These are phyloP conservation scores for Talaromyces nanjingensis DNA, from an alignment of 495 filamentous ascomycete species.

Conservation along the genomic window DNA sequence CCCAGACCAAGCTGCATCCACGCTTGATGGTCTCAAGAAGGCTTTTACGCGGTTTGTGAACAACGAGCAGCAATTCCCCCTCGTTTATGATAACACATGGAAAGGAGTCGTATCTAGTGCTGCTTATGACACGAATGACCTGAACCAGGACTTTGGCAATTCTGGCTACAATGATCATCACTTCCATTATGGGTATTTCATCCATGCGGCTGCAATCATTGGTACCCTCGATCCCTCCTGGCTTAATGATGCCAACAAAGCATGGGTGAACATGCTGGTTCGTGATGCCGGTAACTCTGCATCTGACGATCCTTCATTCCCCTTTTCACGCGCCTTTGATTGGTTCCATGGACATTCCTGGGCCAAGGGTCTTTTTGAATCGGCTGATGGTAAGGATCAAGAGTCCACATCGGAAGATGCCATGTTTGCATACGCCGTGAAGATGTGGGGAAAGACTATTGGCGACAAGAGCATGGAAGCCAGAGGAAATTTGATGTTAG, in stretches of 20 bases:
- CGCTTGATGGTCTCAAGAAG: conserved; percentile 61
- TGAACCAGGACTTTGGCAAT: conserved; percentile 73
- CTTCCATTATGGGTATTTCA: conserved; percentile 87
- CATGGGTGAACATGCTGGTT: conserved; percentile 74
- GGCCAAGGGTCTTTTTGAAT: conserved; percentile 91
- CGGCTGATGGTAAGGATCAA: conserved; percentile 86
- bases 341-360: conserved; percentile 95
- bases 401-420: conserved; percentile 90
- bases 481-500: conserved; percentile 77
- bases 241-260: conserved; percentile 60
- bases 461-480: conserved; percentile 78
- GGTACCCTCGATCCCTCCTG: conserved; percentile 72
- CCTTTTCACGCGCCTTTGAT: conserved; percentile 81
- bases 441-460: conserved; percentile 83
- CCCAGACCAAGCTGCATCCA: conserved; percentile 47
- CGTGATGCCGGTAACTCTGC: conserved; percentile 75
- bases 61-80: conserved; percentile 69
- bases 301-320: conserved; percentile 65
- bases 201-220: conserved; percentile 82
- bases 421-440: conserved; percentile 80
- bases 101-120: conserved; percentile 79
- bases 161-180: conserved; percentile 94
- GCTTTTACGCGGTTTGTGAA: conserved; percentile 69
- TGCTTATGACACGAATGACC: conserved; percentile 66
- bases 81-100: conserved; percentile 81